Evolutionary conservation across 2,329 filamentous ascomycete species (phyloP), one percentile per base, ranked within the genome.

Genomic region (Botryosphaeria agaves): DNA sequence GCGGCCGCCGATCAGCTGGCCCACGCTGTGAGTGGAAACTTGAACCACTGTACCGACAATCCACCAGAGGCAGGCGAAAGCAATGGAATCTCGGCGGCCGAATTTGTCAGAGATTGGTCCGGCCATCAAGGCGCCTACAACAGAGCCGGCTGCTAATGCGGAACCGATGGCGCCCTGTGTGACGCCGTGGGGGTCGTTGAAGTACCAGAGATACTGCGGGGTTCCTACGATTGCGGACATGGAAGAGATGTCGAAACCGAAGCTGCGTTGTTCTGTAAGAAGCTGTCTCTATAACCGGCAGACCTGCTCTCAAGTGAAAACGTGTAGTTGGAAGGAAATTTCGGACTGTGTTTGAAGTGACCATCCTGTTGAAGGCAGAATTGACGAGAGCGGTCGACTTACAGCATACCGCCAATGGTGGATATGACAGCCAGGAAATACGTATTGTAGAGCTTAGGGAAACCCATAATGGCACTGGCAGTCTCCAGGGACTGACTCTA

Each of bases 211-310:
- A 40, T 66, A 67, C 41, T 67, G 62, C 2, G 51, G 28, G 0
- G 62, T 64, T 21, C 56, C 57, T 29, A 68, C 57, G 36, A 65
- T 63, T 25, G 62, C 64, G 29, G 53, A 58, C 59, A 69, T 66
- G 4, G 61, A 66, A 5, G 57, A 61, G 34, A 69, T 66, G 43
- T 70, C 66, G 40, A 69, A 69, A 32, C 65, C 65, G 35, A 69
- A 69, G n/a, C 48, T 38, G n/a, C n/a, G n/a, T n/a, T n/a, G n/a
- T n/a, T n/a, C n/a, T n/a, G n/a, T n/a, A n/a, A n/a, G n/a, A n/a
- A n/a, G n/a, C n/a, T n/a, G n/a, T n/a, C n/a, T n/a, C n/a, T n/a
- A n/a, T n/a, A n/a, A n/a, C n/a, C n/a, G n/a, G n/a, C n/a, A n/a
- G n/a, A n/a, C n/a, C n/a, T n/a, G n/a, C n/a, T n/a, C n/a, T n/a